Evolutionary conservation across 495 filamentous ascomycete genomes (phyloP).

Genomic region (Penicillium soppii): DNA sequence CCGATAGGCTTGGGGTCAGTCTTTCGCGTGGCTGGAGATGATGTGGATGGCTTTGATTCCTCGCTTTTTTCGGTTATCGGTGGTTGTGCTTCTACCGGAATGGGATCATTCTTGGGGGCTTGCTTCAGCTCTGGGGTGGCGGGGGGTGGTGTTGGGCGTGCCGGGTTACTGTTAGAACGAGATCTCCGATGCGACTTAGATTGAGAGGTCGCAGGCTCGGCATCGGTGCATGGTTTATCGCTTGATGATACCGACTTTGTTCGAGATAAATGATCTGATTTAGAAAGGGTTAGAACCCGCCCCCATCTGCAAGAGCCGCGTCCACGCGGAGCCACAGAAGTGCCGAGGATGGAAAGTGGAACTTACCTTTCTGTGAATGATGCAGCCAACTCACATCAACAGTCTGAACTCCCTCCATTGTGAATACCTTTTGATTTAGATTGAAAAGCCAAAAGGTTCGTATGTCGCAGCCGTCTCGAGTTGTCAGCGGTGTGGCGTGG

Average conservation of each 20-base stretch:
- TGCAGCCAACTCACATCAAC: slow-evolving; percentile 72
- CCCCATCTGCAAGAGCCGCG: not conserved
- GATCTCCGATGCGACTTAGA: slow-evolving; percentile 22
- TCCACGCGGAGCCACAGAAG: not conserved
- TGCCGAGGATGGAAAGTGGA: not conserved
- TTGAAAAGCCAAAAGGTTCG: not conserved
- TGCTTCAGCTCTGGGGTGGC: slow-evolving; percentile 14
- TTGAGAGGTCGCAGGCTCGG: slow-evolving; percentile 16
- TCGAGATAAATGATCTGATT: slow-evolving; percentile 36
- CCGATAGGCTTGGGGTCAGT: slow-evolving; percentile 41
- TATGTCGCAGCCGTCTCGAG: not conserved
- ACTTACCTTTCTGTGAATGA: slow-evolving; percentile 62
- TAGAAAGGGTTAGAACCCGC: slow-evolving; percentile 8
- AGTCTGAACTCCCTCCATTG: slow-evolving; percentile 63
- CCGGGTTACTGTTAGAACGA: slow-evolving; percentile 25
- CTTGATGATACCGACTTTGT: slow-evolving; percentile 40
- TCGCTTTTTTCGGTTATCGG: slow-evolving; percentile 17
- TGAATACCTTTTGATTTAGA: slow-evolving; percentile 9
- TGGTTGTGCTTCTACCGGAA: slow-evolving; percentile 22
- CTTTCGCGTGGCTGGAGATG: slow-evolving; percentile 28
- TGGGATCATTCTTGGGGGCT: slow-evolving; percentile 11
- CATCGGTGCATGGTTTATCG: slow-evolving; percentile 26
- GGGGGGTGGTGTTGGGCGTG: slow-evolving; percentile 17
- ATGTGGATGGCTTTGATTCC: slow-evolving; percentile 22
- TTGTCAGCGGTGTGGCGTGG: slow-evolving; percentile 24